Evolutionary conservation across 768 basidiomycete genomes (phyloP), one percentile per base, ranked within the genome.

Genomic region (Lactarius sp.): DNA sequence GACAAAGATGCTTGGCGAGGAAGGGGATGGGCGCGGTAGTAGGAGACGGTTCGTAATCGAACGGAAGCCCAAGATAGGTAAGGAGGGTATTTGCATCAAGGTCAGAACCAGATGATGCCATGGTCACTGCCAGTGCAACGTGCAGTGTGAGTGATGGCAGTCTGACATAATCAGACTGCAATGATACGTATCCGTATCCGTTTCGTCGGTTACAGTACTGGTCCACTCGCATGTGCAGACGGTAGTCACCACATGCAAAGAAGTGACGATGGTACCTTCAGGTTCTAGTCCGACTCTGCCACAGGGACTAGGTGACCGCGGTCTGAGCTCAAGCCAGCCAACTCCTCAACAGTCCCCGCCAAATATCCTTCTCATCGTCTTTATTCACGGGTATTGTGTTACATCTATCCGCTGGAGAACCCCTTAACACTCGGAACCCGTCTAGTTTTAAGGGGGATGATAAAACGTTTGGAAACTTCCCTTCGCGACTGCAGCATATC

Each of bases 391-490:
- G 72, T 92, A 79, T 44, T 20, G 18, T 55, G 6, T n/a, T 10
- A 22, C 49, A 39, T 66, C 79, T 76, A 36, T 63, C 8, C 22
- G 27, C 27, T 27, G 4, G 22, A 13, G 27, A 47, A 10, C 20
- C 16, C 31, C 49, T 58, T 47, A 34, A 47, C 42, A 47, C 44
- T 36, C 49, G 49, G 59, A 18, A 4, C 36, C 14, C 9, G 5
- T 22, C 34, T 37, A 82, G 83, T 18, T 83, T 85, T 72, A 82
- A 83, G 60, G 83, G 84, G 27, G 78, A 81, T 33, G 87, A 92
- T 62, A 79, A 83, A 16, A 90, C 90, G 0, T 94, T 94, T 66
- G 78, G 76, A 42, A 78, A 80, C 61, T 98, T 97, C 69, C 94
- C 94, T 1, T 79, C 85, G 56, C 80, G 92, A 56, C 77, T 98